These are phyloP conservation scores for Capsicum rhomboideum DNA, from an alignment of 257 asterid species.

Conservation along the genomic window DNA sequence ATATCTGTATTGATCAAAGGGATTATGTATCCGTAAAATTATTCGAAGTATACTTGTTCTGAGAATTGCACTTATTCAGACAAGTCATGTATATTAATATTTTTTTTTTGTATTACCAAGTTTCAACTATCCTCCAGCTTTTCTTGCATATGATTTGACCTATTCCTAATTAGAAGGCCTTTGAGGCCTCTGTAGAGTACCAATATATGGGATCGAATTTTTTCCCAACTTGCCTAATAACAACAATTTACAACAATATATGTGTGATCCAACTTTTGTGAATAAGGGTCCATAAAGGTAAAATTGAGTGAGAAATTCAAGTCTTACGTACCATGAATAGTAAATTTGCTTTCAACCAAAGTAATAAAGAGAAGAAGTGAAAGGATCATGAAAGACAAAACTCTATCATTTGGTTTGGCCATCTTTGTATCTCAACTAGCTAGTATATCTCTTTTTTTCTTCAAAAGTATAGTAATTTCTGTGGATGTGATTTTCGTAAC, in stretches of 20 bases:
- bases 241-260: not conserved
- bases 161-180: not conserved
- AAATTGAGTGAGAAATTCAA: not conserved
- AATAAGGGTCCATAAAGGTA: not conserved
- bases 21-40: not conserved
- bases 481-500: not conserved
- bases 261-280: not conserved
- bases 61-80: not conserved
- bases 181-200: not conserved
- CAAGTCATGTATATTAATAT: not conserved
- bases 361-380: conserved; percentile 13
- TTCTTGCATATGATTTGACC: not conserved
- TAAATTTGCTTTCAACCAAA: not conserved
- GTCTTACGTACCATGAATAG: not conserved
- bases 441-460: not conserved
- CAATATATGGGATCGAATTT: not conserved
- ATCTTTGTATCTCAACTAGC: conserved; percentile 1
- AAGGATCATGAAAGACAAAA: not conserved
- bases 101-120: too few species aligned
- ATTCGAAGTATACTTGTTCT: not conserved
- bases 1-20: not conserved
- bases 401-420: conserved; percentile 19
- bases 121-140: too few species aligned
- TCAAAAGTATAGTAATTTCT: not conserved
- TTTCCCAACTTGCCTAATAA: not conserved